Base-by-base conservation (phyloP, 176 grass and related monocot genomes). In the Hordeum marinum region DNA sequence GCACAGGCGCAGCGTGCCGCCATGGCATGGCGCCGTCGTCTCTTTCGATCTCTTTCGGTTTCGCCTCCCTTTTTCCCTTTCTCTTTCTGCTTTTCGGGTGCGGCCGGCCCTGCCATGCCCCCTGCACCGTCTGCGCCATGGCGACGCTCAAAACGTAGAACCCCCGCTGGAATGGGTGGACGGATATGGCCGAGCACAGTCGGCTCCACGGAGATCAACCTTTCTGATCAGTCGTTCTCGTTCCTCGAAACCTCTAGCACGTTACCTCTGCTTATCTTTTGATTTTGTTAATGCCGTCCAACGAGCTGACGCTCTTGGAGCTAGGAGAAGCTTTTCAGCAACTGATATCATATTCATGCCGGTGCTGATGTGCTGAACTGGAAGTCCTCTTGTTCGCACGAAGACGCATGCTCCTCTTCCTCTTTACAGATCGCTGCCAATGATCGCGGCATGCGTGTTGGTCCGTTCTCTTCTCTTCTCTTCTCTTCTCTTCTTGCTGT, bases 11-110 rank as follows among this genome's bases (percentile, higher is more conserved):
- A 17, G 46, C 80, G 17, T 41, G 27, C 35, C 62, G 64, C 64
- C 64, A n/a, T 52, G 35, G 23, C 21, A 13, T 42, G 64, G 64
- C 39, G 39, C 37, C 48, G 9, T 43, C 36, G 79, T 42, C 71
- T 78, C 21, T 85, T 85, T 89, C 82, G 15, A 80, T 80, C 85
- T 70, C 85, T 60, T 80, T 80, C 29, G 58, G 37, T 32, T 36
- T 41, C 4, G 75, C 8, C 11, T 34, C 64, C 36, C 17, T 20
- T 10, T 35, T 78, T 66, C 24, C 7, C 34, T 71, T 78, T 77
- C 24, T 21, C 69, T 72, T 81, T 82, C 81, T 77, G 63, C 83
- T 86, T 85, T 90, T 27, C 31, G 40, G 21, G 41, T 18, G 42
- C 60, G 25, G 68, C 76, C 23, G 17, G 75, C 24, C 1, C 29